Conservation (phyloP, 768 basidiomycete species). For the Pholiota microspora region DNA sequence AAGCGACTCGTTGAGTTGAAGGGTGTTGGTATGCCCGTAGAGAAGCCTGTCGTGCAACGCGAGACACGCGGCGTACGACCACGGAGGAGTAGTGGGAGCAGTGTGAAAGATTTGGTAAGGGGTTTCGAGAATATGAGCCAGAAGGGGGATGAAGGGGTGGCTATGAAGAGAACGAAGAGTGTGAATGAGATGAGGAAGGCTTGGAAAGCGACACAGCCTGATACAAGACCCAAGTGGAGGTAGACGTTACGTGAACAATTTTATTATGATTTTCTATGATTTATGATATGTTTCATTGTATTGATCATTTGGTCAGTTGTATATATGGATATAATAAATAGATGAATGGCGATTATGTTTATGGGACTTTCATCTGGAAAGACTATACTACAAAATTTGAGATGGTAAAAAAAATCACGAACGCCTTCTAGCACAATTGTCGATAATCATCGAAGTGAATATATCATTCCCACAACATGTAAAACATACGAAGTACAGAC, state of each 20-base stretch:
- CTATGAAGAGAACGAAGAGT: conserved; percentile 33
- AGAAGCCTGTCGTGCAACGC: conserved; percentile 11
- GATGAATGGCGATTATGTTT: no score
- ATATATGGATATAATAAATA: background rate
- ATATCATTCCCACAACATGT: no score
- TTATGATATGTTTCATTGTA: background rate
- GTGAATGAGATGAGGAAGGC: conserved; percentile 28
- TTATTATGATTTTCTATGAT: background rate
- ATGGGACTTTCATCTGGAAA: no score
- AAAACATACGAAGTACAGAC: no score
- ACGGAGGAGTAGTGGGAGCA: conserved; percentile 64
- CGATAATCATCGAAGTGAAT: no score
- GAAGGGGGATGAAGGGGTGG: conserved; percentile 21
- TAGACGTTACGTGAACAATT: background rate
- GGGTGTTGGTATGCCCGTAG: conserved; percentile 33
- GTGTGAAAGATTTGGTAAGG: conserved; percentile 71
- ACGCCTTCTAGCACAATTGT: no score
- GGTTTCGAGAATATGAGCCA: conserved; percentile 52
- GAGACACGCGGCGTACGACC: conserved; percentile 22
- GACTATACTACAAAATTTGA: no score
- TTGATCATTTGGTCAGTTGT: background rate
- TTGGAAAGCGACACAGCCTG: conserved; percentile 1
- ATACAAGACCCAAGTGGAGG: conserved; percentile 15
- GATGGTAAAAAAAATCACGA: no score
- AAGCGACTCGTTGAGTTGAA: conserved; percentile 57